Conservation (phyloP, 768 basidiomycete genomes). For the Amanita inopinata region DNA sequence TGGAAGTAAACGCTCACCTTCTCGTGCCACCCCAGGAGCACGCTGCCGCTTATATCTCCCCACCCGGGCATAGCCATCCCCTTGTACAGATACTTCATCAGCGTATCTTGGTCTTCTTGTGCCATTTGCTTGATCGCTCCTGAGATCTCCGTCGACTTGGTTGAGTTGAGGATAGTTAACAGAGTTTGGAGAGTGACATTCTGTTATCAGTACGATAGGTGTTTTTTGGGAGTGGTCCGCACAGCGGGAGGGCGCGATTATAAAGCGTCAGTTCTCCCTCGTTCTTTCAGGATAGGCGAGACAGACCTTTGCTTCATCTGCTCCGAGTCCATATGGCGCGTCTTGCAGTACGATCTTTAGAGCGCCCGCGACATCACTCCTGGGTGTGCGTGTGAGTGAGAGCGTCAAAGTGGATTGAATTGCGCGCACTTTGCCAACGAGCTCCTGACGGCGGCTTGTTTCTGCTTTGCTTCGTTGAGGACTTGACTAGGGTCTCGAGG, state of each 20-base stretch:
- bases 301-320: conserved; percentile 84
- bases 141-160: conserved; percentile 81
- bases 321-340: conserved; percentile 81
- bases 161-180: conserved; percentile 87
- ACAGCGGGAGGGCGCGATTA: background rate
- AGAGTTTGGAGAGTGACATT: conserved; percentile 70
- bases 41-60: conserved; percentile 52
- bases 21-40: conserved; percentile 87
- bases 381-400: conserved; percentile 18
- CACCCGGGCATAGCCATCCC: conserved; percentile 71
- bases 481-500: conserved; percentile 69
- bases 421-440: conserved; percentile 58
- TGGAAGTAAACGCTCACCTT: conserved; percentile 60
- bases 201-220: conserved; percentile 26
- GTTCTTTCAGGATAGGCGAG: background rate
- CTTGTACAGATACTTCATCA: conserved; percentile 99
- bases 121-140: conserved; percentile 63
- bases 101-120: conserved; percentile 71
- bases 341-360: conserved; percentile 61
- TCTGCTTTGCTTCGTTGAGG: conserved; percentile 67
- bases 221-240: background rate
- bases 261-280: background rate
- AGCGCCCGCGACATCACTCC: conserved; percentile 71
- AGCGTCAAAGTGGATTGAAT: background rate
- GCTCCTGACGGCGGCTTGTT: conserved; percentile 61